phyloP scores from a whole-genome alignment of 495 filamentous ascomycete genomes.

The Platismatia glauca region DNA sequence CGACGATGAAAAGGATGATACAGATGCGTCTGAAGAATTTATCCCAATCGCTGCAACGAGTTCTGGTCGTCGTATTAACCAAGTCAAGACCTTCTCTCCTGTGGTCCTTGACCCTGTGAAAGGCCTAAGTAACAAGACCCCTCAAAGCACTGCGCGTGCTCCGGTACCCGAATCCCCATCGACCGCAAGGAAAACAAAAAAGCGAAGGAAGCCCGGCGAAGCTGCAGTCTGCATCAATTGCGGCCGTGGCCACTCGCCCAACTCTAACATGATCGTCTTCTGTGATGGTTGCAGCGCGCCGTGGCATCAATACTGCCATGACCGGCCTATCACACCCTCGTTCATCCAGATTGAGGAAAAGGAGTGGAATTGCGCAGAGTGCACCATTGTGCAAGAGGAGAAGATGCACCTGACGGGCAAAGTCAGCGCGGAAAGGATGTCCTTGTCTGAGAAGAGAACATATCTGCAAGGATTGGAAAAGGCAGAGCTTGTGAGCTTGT shows the following conservation, averaged over 20 bases:
- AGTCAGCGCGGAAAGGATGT: slow-evolving; percentile 37
- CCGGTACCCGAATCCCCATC: slow-evolving; percentile 18
- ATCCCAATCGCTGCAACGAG: slow-evolving; percentile 61
- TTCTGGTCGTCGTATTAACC: slow-evolving; percentile 72
- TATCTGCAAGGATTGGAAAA: slow-evolving; percentile 40
- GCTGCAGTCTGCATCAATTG: slow-evolving; percentile 62
- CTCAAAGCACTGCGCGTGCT: slow-evolving; percentile 29
- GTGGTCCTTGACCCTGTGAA: slow-evolving; percentile 29
- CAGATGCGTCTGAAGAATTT: slow-evolving; percentile 41
- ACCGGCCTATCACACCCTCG: slow-evolving; percentile 66
- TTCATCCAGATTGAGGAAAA: slow-evolving; percentile 56
- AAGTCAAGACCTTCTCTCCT: slow-evolving; percentile 55
- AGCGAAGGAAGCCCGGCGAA: slow-evolving; percentile 35
- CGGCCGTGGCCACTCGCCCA: slow-evolving; percentile 63
- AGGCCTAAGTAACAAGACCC: slow-evolving; percentile 29
- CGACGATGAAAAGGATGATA: slow-evolving; percentile 39
- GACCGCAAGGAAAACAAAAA: slow-evolving; percentile 35
- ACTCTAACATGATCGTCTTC: slow-evolving; percentile 82
- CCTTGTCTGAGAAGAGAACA: slow-evolving; percentile 34
- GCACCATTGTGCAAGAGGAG: slow-evolving; percentile 39
- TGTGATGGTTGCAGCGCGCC: slow-evolving; percentile 83
- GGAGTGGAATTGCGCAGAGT: slow-evolving; percentile 73
- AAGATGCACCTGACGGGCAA: slow-evolving; percentile 18
- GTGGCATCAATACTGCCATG: slow-evolving; percentile 89
- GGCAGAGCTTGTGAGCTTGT: slow-evolving; percentile 36